Conservation (phyloP, 331 rosid species). For the Arachis monticola region DNA sequence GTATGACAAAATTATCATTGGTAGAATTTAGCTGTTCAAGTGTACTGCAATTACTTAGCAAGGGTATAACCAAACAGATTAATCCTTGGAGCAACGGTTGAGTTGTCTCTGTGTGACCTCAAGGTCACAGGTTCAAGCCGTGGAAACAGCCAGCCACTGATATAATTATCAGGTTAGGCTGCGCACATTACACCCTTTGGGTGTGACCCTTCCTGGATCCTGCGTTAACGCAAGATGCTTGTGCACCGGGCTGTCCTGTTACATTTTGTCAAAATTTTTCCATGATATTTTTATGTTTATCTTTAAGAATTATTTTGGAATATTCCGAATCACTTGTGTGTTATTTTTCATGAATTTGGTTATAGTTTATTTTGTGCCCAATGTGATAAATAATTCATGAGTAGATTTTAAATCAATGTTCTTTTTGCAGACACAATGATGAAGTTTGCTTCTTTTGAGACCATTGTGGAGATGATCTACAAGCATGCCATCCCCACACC, state of each 20-base stretch:
- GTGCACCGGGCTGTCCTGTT: too few species aligned
- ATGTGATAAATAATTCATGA: neutral
- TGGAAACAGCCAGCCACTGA: too few species aligned
- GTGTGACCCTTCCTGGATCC: too few species aligned
- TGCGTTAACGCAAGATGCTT: too few species aligned
- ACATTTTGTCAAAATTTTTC: too few species aligned
- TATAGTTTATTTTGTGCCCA: neutral
- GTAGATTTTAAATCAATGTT: constrained; percentile 1
- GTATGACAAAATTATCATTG: neutral
- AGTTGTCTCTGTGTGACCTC: too few species aligned
- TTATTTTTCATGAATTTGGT: too few species aligned
- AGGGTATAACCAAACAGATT: neutral
- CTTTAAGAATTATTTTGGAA: neutral
- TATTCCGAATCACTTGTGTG: too few species aligned
- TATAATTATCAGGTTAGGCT: too few species aligned
- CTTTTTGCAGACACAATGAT: constrained; percentile 85
- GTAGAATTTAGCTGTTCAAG: neutral
- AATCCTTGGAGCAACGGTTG: too few species aligned
- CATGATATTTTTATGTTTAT: neutral
- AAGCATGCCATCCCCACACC: constrained; percentile 79
- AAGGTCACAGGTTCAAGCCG: too few species aligned
- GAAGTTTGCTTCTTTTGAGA: constrained; percentile 96
- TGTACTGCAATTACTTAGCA: neutral
- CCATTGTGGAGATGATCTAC: constrained; percentile 78
- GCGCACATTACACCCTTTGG: too few species aligned